Evolutionary conservation across 768 basidiomycete genomes (phyloP).

Genomic region (Tricholoma sp.): DNA sequence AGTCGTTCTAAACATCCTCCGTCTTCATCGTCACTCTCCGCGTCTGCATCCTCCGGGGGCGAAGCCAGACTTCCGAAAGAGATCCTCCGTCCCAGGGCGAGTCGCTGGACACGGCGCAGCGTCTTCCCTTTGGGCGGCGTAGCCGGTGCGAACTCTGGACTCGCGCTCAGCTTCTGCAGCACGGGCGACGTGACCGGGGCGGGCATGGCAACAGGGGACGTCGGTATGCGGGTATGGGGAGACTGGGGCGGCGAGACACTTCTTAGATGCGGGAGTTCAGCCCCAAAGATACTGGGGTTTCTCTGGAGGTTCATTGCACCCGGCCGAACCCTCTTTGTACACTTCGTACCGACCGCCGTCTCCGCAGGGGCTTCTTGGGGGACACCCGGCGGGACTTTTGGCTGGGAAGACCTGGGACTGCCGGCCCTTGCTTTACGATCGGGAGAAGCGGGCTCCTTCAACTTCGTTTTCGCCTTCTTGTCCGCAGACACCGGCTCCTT

Average conservation of each 20-base stretch:
- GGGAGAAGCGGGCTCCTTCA: conserved; percentile 14
- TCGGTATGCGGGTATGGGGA: conserved; percentile 3
- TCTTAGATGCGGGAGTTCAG: conserved; percentile 51
- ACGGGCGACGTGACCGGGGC: conserved; percentile 2
- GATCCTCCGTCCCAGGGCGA: conserved; percentile 51
- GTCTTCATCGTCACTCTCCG: conserved; percentile 28
- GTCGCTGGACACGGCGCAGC: conserved; percentile 45
- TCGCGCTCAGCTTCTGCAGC: conserved; percentile 4
- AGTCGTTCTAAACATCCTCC: conserved; percentile 3
- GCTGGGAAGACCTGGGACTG: conserved; percentile 23
- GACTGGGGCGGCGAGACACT: conserved; percentile 7
- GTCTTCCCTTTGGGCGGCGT: conserved; percentile 33
- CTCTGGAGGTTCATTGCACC: conserved; percentile 47
- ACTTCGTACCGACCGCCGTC: conserved; percentile 2
- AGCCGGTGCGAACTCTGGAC: conserved; percentile 4
- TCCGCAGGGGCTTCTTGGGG: neutral
- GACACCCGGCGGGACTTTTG: conserved; percentile 11
- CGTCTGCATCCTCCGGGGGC: conserved; percentile 33
- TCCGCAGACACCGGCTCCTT: conserved; percentile 19
- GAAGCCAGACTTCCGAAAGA: conserved; percentile 55
- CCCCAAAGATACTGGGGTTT: conserved; percentile 65
- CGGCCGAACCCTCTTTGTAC: conserved; percentile 14
- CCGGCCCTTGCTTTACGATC: conserved; percentile 7
- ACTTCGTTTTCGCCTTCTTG: conserved; percentile 18
- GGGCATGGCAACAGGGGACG: conserved; percentile 10